Base-by-base conservation (phyloP, 192 early-diverging fungal species). In the Thoreauomyces humboldtii region DNA sequence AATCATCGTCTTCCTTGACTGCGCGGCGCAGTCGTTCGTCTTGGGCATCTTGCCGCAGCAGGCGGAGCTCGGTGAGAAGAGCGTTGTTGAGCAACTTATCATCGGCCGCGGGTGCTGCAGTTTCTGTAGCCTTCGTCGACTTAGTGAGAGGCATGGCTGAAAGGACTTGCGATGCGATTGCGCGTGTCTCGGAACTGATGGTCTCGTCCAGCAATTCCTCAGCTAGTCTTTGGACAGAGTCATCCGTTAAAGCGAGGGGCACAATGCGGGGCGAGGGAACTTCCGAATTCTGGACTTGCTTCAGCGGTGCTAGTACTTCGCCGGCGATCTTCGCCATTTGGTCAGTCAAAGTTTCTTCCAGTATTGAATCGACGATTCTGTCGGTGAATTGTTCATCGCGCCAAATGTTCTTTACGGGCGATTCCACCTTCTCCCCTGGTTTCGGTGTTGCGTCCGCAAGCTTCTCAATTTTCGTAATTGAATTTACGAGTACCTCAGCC, bases 401-500 rank as follows among this genome's bases (percentile, higher is more conserved):
- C 22, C 47, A 48, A 48, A 9, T 48, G 11, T 22, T 48, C n/a
- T n/a, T n/a, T n/a, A n/a, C n/a, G n/a, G n/a, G 22, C 12, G 50
- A 4, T 15, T 28, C 29, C 17, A 29, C 29, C 50, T 52, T 22
- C 17, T 7, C 5, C 15, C 19, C 29, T 27, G 25, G 44, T 14
- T 2, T 12, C 2, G 44, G 44, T 46, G 3, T 24, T 24, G 44
- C 44, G 19, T 17, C 14, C 4, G 44, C 17, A 17, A 17, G 17
- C 38, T 41, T 9, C 17, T 9, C 38, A 9, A 12, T 24, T 17
- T 46, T 17, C 14, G 44, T 17, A 6, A 6, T 41, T 41, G 9
- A 22, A 6, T 22, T 6, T 6, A 52, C 50, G 15, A 57, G 42
- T 17, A 63, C 61, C 17, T 63, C 61, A 7, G 44, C 48, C 46